phyloP scores from a whole-genome alignment of 2,329 filamentous ascomycete species.

The Chaetomium globosum region DNA sequence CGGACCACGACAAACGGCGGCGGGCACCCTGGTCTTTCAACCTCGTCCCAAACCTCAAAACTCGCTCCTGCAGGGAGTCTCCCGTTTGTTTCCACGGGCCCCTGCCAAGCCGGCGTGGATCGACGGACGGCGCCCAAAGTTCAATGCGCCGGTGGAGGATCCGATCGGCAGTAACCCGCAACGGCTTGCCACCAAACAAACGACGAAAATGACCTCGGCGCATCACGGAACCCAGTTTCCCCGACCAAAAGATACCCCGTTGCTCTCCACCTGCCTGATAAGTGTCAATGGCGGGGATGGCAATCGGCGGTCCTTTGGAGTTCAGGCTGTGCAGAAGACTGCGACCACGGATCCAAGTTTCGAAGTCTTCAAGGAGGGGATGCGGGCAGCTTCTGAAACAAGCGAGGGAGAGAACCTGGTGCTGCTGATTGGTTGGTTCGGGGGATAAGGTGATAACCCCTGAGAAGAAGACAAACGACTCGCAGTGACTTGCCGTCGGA shows the following conservation, averaged over 20 bases:
- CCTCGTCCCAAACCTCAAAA: neutral
- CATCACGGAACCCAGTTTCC: neutral
- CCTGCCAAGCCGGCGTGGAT: conserved; percentile 19
- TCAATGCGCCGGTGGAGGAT: conserved; percentile 5
- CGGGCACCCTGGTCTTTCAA: conserved; percentile 10
- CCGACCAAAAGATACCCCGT: neutral
- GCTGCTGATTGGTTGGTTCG: conserved; percentile 16
- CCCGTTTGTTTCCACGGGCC: conserved; percentile 6
- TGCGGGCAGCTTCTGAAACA: conserved; percentile 17
- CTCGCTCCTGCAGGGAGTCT: conserved; percentile 3
- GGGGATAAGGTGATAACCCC: neutral
- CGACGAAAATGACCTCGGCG: neutral
- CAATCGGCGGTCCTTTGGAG: neutral
- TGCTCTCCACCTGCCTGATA: neutral
- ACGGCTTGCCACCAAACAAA: conserved; percentile 1
- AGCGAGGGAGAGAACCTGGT: neutral
- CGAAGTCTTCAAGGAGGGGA: conserved; percentile 11
- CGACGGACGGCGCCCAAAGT: neutral
- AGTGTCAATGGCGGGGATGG: conserved; percentile 4
- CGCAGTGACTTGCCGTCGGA: neutral
- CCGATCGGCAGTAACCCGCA: conserved; percentile 12
- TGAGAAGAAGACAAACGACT: neutral
- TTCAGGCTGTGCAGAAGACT: neutral
- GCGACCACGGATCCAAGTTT: conserved; percentile 15
- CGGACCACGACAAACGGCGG: conserved; percentile 10